A percentile compares a stretch with the other conserved stretches of the same genome.
Evolutionary conservation across 257 asterid genomes (phyloP).

Genomic region (Mentha longifolia): DNA sequence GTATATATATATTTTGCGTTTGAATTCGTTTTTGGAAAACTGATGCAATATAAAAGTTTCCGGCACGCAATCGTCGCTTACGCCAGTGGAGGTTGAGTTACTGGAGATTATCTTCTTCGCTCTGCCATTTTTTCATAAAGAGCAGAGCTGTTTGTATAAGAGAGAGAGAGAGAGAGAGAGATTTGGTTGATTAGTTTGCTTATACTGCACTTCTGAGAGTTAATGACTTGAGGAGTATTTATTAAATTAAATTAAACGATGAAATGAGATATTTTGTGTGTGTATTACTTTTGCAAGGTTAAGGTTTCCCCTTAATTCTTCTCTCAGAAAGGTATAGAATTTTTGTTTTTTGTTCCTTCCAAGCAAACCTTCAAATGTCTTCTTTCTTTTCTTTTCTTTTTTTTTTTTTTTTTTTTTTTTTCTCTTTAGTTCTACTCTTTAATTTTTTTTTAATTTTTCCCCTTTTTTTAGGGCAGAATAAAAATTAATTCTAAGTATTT

Average conservation of each 20-base stretch:
- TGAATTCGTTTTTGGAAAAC: constrained; percentile 2
- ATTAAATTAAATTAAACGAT: constrained; percentile 18
- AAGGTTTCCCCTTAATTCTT: constrained; percentile 28
- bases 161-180: too few relatives aligned
- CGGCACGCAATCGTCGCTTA: constrained; percentile 54
- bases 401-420: too few relatives aligned
- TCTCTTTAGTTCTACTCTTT: background rate
- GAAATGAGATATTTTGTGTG: background rate
- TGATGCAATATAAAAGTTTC: constrained; percentile 43
- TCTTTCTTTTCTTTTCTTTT: too few relatives aligned
- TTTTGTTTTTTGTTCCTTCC: constrained; percentile 42
- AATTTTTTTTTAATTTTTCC: background rate
- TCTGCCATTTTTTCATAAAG: background rate
- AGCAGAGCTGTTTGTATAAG: background rate
- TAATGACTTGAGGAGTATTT: constrained; percentile 4
- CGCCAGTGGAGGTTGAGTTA: constrained; percentile 64
- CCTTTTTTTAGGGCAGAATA: background rate
- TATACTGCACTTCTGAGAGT: constrained; percentile 53
- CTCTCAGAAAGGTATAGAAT: constrained; percentile 36
- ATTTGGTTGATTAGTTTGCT: constrained; percentile 46
- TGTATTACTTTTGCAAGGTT: background rate
- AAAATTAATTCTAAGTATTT: background rate
- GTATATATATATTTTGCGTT: constrained; percentile 3
- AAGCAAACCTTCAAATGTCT: constrained; percentile 56
- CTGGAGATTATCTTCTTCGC: constrained; percentile 30